Evolutionary conservation across 495 filamentous ascomycete species (phyloP).

Genomic region (Aspergillus leporis): DNA sequence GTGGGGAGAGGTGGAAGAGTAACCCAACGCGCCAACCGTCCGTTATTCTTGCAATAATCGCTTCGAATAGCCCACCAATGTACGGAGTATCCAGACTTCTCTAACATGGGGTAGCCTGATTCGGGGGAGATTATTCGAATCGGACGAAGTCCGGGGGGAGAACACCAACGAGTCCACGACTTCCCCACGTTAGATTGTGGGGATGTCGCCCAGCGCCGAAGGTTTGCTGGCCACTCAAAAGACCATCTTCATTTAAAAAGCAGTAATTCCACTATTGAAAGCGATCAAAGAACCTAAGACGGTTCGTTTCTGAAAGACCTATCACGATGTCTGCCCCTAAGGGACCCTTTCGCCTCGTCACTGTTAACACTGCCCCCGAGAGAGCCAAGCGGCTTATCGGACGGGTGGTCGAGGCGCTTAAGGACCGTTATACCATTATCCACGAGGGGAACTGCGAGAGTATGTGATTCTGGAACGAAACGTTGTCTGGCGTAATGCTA

Average conservation of each 20-base stretch:
- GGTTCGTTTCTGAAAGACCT: slow-evolving; percentile 1
- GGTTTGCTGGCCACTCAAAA: neutral
- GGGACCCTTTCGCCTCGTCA: slow-evolving; percentile 62
- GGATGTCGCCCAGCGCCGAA: slow-evolving; percentile 12
- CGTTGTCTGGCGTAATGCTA: neutral
- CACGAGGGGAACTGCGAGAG: slow-evolving; percentile 60
- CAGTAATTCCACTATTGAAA: neutral
- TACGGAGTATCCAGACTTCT: neutral
- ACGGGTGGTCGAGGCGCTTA: slow-evolving; percentile 55
- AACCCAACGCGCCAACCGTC: neutral
- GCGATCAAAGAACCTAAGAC: neutral
- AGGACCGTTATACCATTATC: slow-evolving; percentile 59
- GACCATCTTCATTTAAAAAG: neutral
- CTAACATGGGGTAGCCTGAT: neutral
- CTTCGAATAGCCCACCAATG: neutral
- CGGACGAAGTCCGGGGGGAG: slow-evolving; percentile 12
- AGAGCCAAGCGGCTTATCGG: slow-evolving; percentile 63
- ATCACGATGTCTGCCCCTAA: slow-evolving; percentile 48
- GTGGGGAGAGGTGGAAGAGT: neutral
- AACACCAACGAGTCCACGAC: slow-evolving; percentile 2
- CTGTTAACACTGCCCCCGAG: slow-evolving; percentile 69
- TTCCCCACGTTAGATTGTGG: slow-evolving; percentile 20
- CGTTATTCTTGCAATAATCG: neutral
- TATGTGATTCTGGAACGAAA: slow-evolving; percentile 26
- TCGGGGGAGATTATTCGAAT: neutral